Base-by-base conservation (phyloP, 352 stramenopile species). In the Globisporangium cystogenes region DNA sequence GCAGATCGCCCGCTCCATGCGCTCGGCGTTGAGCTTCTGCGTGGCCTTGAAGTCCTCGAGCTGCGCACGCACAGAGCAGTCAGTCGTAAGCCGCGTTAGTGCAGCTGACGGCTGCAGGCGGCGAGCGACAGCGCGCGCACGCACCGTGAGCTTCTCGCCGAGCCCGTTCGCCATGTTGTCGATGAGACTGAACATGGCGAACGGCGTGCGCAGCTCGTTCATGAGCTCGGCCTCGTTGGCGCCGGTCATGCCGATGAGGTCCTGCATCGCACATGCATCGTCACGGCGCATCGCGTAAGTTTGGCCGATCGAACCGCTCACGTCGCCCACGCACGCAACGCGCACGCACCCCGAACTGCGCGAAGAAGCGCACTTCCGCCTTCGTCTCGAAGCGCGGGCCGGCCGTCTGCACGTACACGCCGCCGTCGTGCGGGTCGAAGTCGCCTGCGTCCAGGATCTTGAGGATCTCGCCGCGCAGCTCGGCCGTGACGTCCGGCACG, bases 311-410 rank as follows among this genome's bases (percentile, higher is more conserved):
- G 11, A 51, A 24, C 16, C 11, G n/a, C n/a, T 23, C 35, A 54
- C 27, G 18, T 2, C 27, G 20, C 8, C 14, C 12, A 27, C 7
- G 29, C 7, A 2, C 10, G 29, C 16, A 18, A n/a, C n/a, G n/a
- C n/a, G n/a, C 7, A 55, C 57, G 44, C 60, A 78, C 69, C 10
- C 86, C 87, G 43, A 87, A 92, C 60, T 93, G 79, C 26, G 82
- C 68, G 52, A 95, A 92, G 66, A 93, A 94, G 45, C 82, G 82
- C 70, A 96, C 86, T 65, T 96, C 87, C 14, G 87, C 76, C 68
- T 95, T 95, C 50, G 87, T 96, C 67, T 96, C 87, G 58, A 96
- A 95, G 55, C 87, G 83, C 35, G 87, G 87, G 3, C 87, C 87
- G 0, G 74, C 65, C 29, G 80, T 87, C 68, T 96, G 87, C 45